Evolutionary conservation across 805 yeast genomes (phyloP).

Genomic region (Tetrapisispora nanseiensis): DNA sequence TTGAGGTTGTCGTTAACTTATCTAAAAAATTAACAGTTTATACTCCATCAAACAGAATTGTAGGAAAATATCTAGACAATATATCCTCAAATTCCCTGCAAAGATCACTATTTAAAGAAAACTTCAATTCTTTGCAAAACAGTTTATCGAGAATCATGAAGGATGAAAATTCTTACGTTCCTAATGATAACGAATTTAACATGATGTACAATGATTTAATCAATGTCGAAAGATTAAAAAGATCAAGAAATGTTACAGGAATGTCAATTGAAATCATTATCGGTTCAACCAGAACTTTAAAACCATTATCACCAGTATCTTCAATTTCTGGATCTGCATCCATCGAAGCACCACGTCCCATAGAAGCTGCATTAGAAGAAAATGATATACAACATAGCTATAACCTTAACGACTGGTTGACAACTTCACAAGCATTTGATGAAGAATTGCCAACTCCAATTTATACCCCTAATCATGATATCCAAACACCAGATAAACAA

Average conservation of each 20-base stretch:
- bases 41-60: slow-evolving; percentile 25
- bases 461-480: slow-evolving; percentile 14
- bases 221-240: slow-evolving; percentile 71
- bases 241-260: slow-evolving; percentile 70
- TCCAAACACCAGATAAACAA: slow-evolving; percentile 27
- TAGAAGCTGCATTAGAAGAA: background rate
- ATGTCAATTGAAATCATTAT: slow-evolving; percentile 69
- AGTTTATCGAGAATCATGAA: slow-evolving; percentile 11
- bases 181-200: slow-evolving; percentile 20
- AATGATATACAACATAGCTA: background rate
- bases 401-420: slow-evolving; percentile 4
- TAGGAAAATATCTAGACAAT: slow-evolving; percentile 21
- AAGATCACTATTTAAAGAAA: slow-evolving; percentile 7
- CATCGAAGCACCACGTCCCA: background rate
- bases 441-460: slow-evolving; percentile 12
- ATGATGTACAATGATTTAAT: slow-evolving; percentile 36
- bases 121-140: slow-evolving; percentile 10
- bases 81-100: slow-evolving; percentile 4
- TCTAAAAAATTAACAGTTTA: slow-evolving; percentile 45
- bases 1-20: slow-evolving; percentile 75
- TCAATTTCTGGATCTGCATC: background rate
- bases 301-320: background rate
- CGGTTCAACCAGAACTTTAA: slow-evolving; percentile 56
- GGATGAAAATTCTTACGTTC: slow-evolving; percentile 1
- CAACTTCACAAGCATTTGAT: background rate